Evolutionary conservation across 2,329 filamentous ascomycete genomes (phyloP).

Genomic region (Trichoderma pleuroti): DNA sequence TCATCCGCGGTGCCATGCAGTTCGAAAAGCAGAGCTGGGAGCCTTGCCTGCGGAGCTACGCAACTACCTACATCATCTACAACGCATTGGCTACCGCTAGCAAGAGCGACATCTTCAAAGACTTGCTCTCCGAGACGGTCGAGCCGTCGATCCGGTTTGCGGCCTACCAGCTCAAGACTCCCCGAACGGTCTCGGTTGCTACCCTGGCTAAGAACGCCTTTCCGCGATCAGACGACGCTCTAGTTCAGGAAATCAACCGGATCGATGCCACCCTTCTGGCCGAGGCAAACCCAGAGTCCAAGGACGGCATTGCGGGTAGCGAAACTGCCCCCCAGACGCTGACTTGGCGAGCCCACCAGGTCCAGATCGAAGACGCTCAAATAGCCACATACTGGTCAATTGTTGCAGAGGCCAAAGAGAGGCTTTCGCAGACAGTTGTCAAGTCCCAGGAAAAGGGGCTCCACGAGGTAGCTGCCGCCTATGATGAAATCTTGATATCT

Average conservation of each 20-base stretch:
- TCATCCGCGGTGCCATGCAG: constrained; percentile 70
- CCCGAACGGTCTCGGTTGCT: constrained; percentile 77
- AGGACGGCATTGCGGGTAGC: constrained; percentile 47
- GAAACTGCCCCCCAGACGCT: constrained; percentile 68
- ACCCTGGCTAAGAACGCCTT: constrained; percentile 78
- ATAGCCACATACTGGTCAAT: constrained; percentile 80
- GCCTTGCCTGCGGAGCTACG: constrained; percentile 69
- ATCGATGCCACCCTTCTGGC: constrained; percentile 66
- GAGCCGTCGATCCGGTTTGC: constrained; percentile 94
- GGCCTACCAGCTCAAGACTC: constrained; percentile 85
- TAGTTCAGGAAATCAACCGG: constrained; percentile 66
- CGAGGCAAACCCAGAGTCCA: constrained; percentile 47
- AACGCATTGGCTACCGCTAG: constrained; percentile 61
- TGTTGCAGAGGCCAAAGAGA: constrained; percentile 54
- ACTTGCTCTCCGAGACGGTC: constrained; percentile 78
- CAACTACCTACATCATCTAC: constrained; percentile 78
- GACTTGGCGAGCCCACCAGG: constrained; percentile 79
- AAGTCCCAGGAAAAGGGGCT: constrained; percentile 43
- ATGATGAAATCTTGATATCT: constrained; percentile 84
- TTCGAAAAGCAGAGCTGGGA: constrained; percentile 92
- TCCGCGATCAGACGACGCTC: constrained; percentile 56
- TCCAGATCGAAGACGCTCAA: constrained; percentile 86
- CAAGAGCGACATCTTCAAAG: constrained; percentile 73
- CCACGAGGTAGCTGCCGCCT: constrained; percentile 75
- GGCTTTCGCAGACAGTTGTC: constrained; percentile 47